These are phyloP conservation scores for Colletotrichum falcatum DNA, from an alignment of 2,329 filamentous ascomycete species.

Conservation along the genomic window DNA sequence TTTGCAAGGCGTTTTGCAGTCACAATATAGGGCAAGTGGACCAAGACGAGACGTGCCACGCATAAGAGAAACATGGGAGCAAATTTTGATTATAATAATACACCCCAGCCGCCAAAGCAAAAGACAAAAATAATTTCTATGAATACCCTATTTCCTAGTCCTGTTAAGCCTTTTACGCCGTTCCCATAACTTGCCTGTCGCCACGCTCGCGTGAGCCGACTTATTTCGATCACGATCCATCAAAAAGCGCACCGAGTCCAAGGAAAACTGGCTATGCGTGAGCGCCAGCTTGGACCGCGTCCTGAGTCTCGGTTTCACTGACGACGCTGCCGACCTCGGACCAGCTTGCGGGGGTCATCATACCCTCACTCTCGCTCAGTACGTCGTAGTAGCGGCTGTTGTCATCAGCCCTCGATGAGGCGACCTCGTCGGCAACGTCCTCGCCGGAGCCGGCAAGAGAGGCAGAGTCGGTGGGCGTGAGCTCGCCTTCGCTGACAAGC, in stretches of 20 bases:
- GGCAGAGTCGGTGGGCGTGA: slow-evolving; percentile 70
- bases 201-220: slow-evolving; percentile 10
- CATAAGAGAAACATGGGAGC: neutral
- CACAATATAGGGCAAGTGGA: neutral
- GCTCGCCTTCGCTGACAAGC: slow-evolving; percentile 63
- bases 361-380: slow-evolving; percentile 69
- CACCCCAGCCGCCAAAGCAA: slow-evolving; percentile 10
- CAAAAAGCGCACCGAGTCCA: slow-evolving; percentile 8
- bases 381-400: slow-evolving; percentile 62
- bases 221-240: slow-evolving; percentile 1
- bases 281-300: slow-evolving; percentile 45
- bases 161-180: slow-evolving; percentile 37
- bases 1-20: neutral
- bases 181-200: slow-evolving; percentile 10
- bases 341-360: slow-evolving; percentile 72
- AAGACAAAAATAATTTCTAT: slow-evolving; percentile 26
- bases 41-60: neutral
- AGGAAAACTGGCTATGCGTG: slow-evolving; percentile 45
- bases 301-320: slow-evolving; percentile 62
- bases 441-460: slow-evolving; percentile 66
- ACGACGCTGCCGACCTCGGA: slow-evolving; percentile 73
- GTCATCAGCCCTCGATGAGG: slow-evolving; percentile 53
- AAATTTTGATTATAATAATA: slow-evolving; percentile 9
- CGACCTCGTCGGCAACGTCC: slow-evolving; percentile 58
- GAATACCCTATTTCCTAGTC: slow-evolving; percentile 23